Evolutionary conservation across 108 stramenopile genomes (phyloP), one percentile per base, ranked within the genome.

Genomic region (Aurantiochytrium sp.): DNA sequence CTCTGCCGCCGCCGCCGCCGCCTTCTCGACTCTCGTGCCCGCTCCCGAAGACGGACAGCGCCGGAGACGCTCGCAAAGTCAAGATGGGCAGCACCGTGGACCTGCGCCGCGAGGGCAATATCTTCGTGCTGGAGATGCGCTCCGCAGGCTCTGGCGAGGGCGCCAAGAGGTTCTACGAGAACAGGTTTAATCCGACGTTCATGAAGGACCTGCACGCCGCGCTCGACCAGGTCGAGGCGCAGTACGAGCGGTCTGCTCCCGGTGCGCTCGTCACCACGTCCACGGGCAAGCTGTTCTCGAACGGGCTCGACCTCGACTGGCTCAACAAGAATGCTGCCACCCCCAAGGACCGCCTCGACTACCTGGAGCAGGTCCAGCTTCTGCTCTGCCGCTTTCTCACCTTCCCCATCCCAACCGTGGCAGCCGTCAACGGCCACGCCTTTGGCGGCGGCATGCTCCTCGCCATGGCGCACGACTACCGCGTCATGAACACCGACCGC

Each of bases 361-460:
- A 48, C 73, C 45, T 81, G 39, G 42, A 48, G 42, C 39, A 48
- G 27, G 39, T 81, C 27, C 73, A 81, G n/a, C n/a, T 48, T 6
- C 36, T 94, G 8, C 73, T 94, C 24, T 92, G 91, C 32, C 89
- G 92, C 6, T 68, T 94, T 32, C 87, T 94, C 45, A 91, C 91
- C 22, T 68, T 91, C 32, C 91, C 73, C 2, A 37, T 81, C 10
- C 73, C 73, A 19, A 94, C 94, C 6, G 88, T 94, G 36, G 94
- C 94, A 3, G 92, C 92, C 1, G 93, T 94, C 55, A 92, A 94
- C 86, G 94, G 94, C 6, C 94, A 94, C 53, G 93, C 90, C 37
- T 93, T 93, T 88, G 94, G 93, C 17, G 93, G 93, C 4, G 94
- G 94, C 36, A 54, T 94, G 45, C 93, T 93, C 73, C 30, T 94